Percentiles rank a stretch among this genome's conserved stretches.
Conservation (phyloP, 1,139 yeast species). For the Diutina rugosa region DNA sequence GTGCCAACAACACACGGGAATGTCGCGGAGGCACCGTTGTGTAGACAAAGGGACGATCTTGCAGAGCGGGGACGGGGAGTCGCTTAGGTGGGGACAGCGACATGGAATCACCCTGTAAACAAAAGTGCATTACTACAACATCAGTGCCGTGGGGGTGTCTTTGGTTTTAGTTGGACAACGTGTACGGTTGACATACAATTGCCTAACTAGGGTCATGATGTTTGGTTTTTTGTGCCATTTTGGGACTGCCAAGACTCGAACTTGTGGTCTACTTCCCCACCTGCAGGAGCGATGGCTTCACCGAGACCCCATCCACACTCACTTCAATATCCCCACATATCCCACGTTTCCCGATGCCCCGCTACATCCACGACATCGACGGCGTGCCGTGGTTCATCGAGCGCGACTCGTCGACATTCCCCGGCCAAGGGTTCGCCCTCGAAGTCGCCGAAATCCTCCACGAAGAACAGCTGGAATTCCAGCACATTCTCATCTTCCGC, state of each 20-base stretch:
- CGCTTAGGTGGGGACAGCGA: neutral
- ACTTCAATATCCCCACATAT: too few relatives aligned
- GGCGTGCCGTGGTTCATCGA: constrained; percentile 31
- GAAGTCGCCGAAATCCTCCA: constrained; percentile 21
- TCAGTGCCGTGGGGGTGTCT: too few relatives aligned
- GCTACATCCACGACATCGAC: constrained; percentile 9
- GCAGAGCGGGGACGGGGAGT: neutral
- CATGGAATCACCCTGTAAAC: too few relatives aligned
- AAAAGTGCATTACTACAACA: too few relatives aligned
- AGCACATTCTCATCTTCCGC: constrained; percentile 42
- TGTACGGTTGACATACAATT: too few relatives aligned
- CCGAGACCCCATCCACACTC: too few relatives aligned
- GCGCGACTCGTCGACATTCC: constrained; percentile 21
- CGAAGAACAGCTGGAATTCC: constrained; percentile 20
- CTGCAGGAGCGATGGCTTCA: neutral
- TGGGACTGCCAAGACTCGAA: neutral
- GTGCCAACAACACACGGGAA: neutral
- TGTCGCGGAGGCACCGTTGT: too few relatives aligned
- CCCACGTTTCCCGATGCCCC: neutral
- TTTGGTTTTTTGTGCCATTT: neutral
- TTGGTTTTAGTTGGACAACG: too few relatives aligned
- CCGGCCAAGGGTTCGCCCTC: constrained; percentile 33
- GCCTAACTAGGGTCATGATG: too few relatives aligned
- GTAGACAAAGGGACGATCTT: neutral
- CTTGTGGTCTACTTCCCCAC: neutral